phyloP scores from a whole-genome alignment of 2,329 filamentous ascomycete species.

The Dothideomycetes sp. region DNA sequence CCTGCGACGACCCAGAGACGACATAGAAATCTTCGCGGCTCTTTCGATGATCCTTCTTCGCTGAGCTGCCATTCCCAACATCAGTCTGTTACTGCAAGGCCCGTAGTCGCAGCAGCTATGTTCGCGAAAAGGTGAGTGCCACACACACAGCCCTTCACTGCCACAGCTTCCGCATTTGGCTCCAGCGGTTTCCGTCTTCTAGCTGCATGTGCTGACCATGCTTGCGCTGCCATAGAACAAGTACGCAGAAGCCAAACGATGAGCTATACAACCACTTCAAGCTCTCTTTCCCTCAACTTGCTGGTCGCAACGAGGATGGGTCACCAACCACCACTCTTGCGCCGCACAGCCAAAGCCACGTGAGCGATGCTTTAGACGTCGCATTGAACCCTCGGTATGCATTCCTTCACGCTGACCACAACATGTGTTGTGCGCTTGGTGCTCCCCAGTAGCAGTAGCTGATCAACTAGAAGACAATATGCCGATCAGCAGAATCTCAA shows the following conservation, averaged over 20 bases:
- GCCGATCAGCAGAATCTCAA: conserved; percentile 45
- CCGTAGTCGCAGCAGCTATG: conserved; percentile 23
- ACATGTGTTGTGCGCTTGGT: background rate
- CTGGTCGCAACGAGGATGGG: conserved; percentile 1
- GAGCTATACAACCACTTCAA: conserved; percentile 78
- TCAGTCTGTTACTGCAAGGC: conserved; percentile 5
- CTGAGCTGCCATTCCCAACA: background rate
- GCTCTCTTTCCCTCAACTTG: conserved; percentile 66
- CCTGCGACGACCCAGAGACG: background rate
- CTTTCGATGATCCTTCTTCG: background rate
- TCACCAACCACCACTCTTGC: conserved; percentile 8
- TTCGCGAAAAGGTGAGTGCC: conserved; percentile 36
- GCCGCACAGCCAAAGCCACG: conserved; percentile 28
- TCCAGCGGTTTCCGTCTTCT: background rate
- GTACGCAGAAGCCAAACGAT: conserved; percentile 74
- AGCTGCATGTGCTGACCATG: background rate
- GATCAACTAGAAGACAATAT: conserved; percentile 26
- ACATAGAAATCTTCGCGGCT: background rate
- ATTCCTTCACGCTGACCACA: conserved; percentile 1
- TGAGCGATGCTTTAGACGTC: conserved; percentile 36
- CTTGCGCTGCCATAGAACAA: conserved; percentile 45
- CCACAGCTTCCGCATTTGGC: background rate
- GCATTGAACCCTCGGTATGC: conserved; percentile 33
- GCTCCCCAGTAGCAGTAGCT: conserved; percentile 4
- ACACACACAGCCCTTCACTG: background rate